Percentiles rank a stretch among this genome's conserved stretches.
phyloP scores from a whole-genome alignment of 2,329 filamentous ascomycete genomes.

The Bipolaris cookei region DNA sequence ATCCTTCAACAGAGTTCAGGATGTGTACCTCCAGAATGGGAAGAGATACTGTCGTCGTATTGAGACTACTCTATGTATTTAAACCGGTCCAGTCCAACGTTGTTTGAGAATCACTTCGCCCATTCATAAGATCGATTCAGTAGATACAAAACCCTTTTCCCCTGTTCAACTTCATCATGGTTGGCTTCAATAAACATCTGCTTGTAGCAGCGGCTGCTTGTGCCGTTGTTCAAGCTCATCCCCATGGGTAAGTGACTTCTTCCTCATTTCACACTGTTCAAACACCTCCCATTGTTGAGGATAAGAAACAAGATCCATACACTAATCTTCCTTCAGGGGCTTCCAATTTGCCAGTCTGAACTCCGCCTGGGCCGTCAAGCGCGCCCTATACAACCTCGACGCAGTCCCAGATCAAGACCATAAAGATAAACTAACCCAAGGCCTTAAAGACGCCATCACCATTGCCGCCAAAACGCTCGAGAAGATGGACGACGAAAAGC shows the following conservation, averaged over 20 bases:
- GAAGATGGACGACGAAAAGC: constrained; percentile 14
- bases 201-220: background rate
- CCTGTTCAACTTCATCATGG: background rate
- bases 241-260: background rate
- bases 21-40: background rate
- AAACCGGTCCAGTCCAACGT: background rate
- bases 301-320: no score
- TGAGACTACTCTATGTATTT: background rate
- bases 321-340: background rate
- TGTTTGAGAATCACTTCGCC: background rate
- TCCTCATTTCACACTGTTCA: no score
- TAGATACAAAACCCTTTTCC: background rate
- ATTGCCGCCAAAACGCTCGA: constrained; percentile 16
- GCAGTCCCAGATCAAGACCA: constrained; percentile 8
- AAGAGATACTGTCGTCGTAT: background rate
- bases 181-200: background rate
- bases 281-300: background rate
- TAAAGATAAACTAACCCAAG: constrained; percentile 17
- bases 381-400: constrained; percentile 9
- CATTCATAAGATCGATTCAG: background rate
- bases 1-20: background rate
- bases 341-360: constrained; percentile 10
- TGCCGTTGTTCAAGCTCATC: background rate
- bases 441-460: constrained; percentile 17
- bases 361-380: constrained; percentile 9